phyloP scores from a whole-genome alignment of 192 early-diverging fungal genomes.

The Kappamyces sp. region DNA sequence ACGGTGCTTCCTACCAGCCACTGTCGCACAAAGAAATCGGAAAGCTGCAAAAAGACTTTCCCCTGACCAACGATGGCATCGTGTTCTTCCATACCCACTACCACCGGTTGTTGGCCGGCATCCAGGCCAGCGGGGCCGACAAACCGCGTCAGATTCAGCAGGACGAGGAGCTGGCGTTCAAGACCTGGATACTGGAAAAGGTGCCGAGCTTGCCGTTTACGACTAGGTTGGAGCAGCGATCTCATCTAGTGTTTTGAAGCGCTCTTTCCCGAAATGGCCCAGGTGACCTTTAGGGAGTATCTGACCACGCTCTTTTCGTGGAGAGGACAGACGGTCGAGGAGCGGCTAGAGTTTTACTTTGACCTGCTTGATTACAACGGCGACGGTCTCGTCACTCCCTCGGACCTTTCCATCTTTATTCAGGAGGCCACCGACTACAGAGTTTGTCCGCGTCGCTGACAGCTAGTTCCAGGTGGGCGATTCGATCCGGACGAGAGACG shows the following conservation, averaged over 20 bases:
- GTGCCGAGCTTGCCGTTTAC: no score
- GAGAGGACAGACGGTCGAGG: not conserved
- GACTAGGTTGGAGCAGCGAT: no score
- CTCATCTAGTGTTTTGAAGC: no score
- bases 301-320: not conserved
- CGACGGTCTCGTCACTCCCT: not conserved
- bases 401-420: constrained; percentile 6
- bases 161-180: no score
- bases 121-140: not conserved
- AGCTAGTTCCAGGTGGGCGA: constrained; percentile 2
- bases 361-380: constrained; percentile 4
- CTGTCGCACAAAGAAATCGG: no score
- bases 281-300: not conserved
- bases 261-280: not conserved
- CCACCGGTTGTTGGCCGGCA: not conserved
- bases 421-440: not conserved
- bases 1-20: no score
- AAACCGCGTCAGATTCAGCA: not conserved
- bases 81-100: constrained; percentile 8
- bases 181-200: no score
- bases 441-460: no score
- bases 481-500: not conserved
- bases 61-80: not conserved
- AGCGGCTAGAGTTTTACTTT: not conserved
- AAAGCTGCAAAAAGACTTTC: not conserved